Evolutionary conservation across 2,329 filamentous ascomycete species (phyloP), one percentile per base, ranked within the genome.

Genomic region (Chrysosporium keratinophilum): DNA sequence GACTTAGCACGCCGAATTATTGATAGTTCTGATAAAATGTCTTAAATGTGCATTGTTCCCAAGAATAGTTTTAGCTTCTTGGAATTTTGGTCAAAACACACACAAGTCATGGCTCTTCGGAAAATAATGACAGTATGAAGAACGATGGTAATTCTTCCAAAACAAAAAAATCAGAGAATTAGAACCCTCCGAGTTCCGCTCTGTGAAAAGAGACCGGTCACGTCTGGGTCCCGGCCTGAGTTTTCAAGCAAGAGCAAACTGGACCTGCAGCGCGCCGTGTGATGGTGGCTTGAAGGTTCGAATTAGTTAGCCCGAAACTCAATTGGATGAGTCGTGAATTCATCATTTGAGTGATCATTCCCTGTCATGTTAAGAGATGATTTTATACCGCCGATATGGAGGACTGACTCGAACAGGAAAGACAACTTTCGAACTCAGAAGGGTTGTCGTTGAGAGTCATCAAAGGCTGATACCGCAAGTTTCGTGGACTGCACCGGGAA

Each of bases 1-100:
- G 23, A 4, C 34, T 50, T 50, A 40, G 37, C 47, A 41, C 23
- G 23, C 23, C 7, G 7, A 28, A 28, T 7, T 10, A 41, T 37
- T 35, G 31, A 50, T 50, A 50, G 47, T 50, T 33, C 15, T 17
- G 14, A 28, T n/a, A 14, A 17, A 39, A 41, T 40, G 47, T 50
- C 47, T 50, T 41, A 35, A 31, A 48, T 4, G 45, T 19, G 31
- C 39, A 37, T 11, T 17, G 11, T 11, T n/a, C n/a, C 23, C 23
- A 31, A 35, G 17, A 37, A 19, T 11, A 10, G 10, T 2, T 17
- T n/a, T n/a, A n/a, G 39, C 17, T n/a, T n/a, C n/a, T 43, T n/a
- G 42, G 11, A 12, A 9, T 11, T 20, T 2, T n/a, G n/a, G 42
- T 33, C 3, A 11, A 6, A 31, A 14, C 42, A 31, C 12, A 15